Evolutionary conservation across 2,329 filamentous ascomycete genomes (phyloP), one percentile per base, ranked within the genome.

Genomic region (Fusarium sp.): DNA sequence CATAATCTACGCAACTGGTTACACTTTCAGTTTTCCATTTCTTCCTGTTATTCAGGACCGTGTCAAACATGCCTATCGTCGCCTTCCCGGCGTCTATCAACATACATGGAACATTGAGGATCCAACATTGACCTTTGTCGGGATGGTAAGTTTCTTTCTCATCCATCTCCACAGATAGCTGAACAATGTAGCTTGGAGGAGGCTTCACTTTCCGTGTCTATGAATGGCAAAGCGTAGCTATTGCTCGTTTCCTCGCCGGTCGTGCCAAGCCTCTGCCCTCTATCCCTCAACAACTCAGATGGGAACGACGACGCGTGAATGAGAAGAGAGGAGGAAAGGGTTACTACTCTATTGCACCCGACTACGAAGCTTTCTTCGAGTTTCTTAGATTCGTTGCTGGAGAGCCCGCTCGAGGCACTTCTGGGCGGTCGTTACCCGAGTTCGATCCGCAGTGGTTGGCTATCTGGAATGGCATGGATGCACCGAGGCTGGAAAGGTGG

Each of bases 191-290:
- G 70, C 66, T 63, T n/a, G 60, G 42, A 20, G 68, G 68, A 8
- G 66, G 70, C 5, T 73, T 73, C 31, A 73, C 70, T 1, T 73
- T 73, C 21, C 66, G 69, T 3, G 70, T 68, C 11, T 73, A 71
- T 3, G 70, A 73, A 28, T 73, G 65, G 62, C 70, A 73, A 20
- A 69, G 64, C 0, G 70, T 68, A 11, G 70, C 70, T 1, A 38
- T 73, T 2, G 61, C 68, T 3, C 56, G 70, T 7, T 58, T 63
- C 29, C 38, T 71, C 0, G 63, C 68, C 1, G 57, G 65, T 2
- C 60, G 60, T 9, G 37, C 60, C 2, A 63, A 57, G 6, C 54
- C 68, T 1, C 46, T 71, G 0, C 70, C 68, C 0, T 42, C 57
- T 9, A 29, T 63, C 4, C 39, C 43, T 4, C 35, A 57, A 8